Evolutionary conservation across 2,329 filamentous ascomycete genomes (phyloP).

Genomic region (Nemania diffusa): DNA sequence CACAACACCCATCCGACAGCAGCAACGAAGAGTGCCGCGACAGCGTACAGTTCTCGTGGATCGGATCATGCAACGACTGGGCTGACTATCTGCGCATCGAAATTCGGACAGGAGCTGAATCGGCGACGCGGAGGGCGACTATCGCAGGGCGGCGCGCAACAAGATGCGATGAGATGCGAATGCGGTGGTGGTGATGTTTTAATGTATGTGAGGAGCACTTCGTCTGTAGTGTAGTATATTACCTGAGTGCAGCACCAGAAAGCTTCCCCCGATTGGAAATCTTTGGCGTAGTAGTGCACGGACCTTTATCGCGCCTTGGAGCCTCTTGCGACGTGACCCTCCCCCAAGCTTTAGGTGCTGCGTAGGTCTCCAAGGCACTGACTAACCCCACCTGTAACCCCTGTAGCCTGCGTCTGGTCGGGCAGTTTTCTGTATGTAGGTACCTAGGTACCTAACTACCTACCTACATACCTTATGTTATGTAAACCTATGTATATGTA

Average conservation of each 20-base stretch:
- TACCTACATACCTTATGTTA: no score
- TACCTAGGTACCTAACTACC: background rate
- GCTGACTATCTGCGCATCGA: constrained; percentile 19
- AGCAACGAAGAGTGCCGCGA: constrained; percentile 29
- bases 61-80: constrained; percentile 19
- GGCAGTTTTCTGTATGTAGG: background rate
- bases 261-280: constrained; percentile 42
- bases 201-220: constrained; percentile 22
- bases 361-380: background rate
- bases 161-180: constrained; percentile 13
- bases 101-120: constrained; percentile 6
- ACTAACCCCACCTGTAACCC: background rate
- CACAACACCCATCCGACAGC: constrained; percentile 60
- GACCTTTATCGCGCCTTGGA: constrained; percentile 27
- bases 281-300: constrained; percentile 41
- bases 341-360: background rate
- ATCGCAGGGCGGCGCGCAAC: constrained; percentile 18
- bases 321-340: constrained; percentile 22
- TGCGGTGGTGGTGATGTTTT: constrained; percentile 24
- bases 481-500: no score
- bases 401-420: background rate
- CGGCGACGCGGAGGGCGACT: constrained; percentile 7
- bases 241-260: constrained; percentile 21
- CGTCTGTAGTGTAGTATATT: constrained; percentile 20
- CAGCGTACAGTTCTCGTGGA: constrained; percentile 19